phyloP scores from a whole-genome alignment of 2,329 filamentous ascomycete genomes.

The Fusarium humuli region DNA sequence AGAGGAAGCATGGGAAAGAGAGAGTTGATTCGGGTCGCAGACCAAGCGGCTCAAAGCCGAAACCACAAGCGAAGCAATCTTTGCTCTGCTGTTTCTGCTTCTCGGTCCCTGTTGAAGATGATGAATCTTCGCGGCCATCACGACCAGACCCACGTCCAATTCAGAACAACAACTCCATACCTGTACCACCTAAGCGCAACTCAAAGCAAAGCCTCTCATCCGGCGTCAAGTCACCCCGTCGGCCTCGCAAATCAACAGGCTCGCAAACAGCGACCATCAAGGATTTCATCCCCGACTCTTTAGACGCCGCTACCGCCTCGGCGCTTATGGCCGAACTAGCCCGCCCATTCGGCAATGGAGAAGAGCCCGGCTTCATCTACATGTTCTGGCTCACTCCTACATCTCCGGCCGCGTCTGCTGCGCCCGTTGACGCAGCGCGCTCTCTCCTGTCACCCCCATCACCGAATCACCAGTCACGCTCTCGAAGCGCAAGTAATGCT shows the following conservation, averaged over 20 bases:
- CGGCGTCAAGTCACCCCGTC: constrained; percentile 47
- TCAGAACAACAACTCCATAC: constrained; percentile 50
- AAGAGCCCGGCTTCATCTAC: constrained; percentile 93
- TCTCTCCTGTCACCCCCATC: constrained; percentile 67
- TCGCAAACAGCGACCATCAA: constrained; percentile 51
- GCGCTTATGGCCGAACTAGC: constrained; percentile 80
- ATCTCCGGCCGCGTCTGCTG: constrained; percentile 59
- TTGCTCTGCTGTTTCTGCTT: constrained; percentile 64
- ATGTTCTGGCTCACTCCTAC: constrained; percentile 93
- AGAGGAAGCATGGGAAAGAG: constrained; percentile 45
- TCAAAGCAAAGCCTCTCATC: constrained; percentile 43
- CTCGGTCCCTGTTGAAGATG: constrained; percentile 59
- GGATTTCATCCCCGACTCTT: constrained; percentile 73
- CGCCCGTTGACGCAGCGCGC: constrained; percentile 69
- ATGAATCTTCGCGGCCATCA: constrained; percentile 52
- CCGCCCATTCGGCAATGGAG: constrained; percentile 74
- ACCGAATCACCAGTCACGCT: constrained; percentile 50
- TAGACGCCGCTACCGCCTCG: constrained; percentile 76
- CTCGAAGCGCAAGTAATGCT: constrained; percentile 66
- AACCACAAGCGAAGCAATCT: constrained; percentile 45
- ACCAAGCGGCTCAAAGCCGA: constrained; percentile 33
- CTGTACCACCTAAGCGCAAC: constrained; percentile 33
- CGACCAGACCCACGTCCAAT: constrained; percentile 62
- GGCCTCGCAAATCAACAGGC: constrained; percentile 48
- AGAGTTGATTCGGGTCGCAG: constrained; percentile 41